Base-by-base conservation (phyloP, 2,329 filamentous ascomycete genomes). In the Calonectria montana region DNA sequence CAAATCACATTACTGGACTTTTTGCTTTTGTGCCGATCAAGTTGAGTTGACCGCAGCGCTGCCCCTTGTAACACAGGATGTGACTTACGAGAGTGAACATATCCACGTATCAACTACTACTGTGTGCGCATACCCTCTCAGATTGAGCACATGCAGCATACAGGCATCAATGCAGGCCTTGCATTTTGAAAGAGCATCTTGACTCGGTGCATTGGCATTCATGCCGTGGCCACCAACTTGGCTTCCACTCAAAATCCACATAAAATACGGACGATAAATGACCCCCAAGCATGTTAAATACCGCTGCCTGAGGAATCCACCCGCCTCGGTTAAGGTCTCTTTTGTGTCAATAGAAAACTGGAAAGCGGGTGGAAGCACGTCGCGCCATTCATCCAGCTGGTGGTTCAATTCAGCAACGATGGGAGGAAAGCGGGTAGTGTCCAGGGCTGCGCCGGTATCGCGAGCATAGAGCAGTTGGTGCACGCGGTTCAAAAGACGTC, bases 31-130 rank as follows among this genome's bases (percentile, higher is more conserved):
- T n/a, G n/a, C n/a, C n/a, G n/a, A n/a, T n/a, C n/a, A n/a, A n/a
- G n/a, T n/a, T n/a, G n/a, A n/a, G n/a, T n/a, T n/a, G n/a, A n/a
- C n/a, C n/a, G n/a, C n/a, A n/a, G n/a, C n/a, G n/a, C n/a, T n/a
- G n/a, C n/a, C n/a, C n/a, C n/a, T n/a, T n/a, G n/a, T n/a, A 45
- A 31, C 21, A 16, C 13, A 4, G 41, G 4, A 2, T 21, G 3
- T 15, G 3, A 82, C 86, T 77, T 79, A 88, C 87, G 87, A 88
- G 0, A 89, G 74, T 0, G 87, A 87, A 55, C 88, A 89, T 25
- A 89, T 89, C 88, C 88, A 89, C 0, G 87, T 88, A 73, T 89
- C 88, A 1, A 89, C 83, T 39, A 89, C 77, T 0, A 89, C 83
- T 0, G 88, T 89, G 59, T 89, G 88, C 0, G 85, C 81, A 67